Evolutionary conservation across 176 grass and related monocot species (phyloP), one percentile per base, ranked within the genome.

Genomic region (Calamus simplicifolius): DNA sequence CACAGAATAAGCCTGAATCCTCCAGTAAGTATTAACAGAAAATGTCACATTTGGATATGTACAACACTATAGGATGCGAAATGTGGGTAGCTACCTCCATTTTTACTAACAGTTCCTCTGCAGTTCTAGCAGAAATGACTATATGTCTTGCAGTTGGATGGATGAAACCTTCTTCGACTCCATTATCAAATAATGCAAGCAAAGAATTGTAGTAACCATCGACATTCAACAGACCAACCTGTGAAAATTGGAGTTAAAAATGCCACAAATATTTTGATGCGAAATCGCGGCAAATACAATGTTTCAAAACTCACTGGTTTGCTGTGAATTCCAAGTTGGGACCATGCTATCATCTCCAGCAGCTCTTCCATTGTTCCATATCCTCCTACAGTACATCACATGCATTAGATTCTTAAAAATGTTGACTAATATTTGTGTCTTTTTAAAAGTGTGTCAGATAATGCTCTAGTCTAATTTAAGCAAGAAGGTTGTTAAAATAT

Each of bases 311-410:
- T 88, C 51, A 97, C 92, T 69, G 92, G 78, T 74, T 97, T 97
- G 25, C 91, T 80, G 69, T 97, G 92, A 57, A 97, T 97, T 69
- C 92, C 92, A n/a, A 97, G 78, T 67, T 97, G 92, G 54, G 92
- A 85, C 92, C 92, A 97, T 73, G 92, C 85, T 58, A 88, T 97
- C 92, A 97, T 97, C 87, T 97, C 87, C 72, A 97, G 55, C 64
- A 97, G 64, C 72, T 91, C 87, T 61, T 97, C 93, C 93, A 98
- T 98, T 58, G 93, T 98, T 75, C 93, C 93, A 73, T 91, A 98
- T 48, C 91, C 91, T 71, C 91, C 91, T 96, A 69, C 29, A 54
- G 63, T 59, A 59, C 1, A 10, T 43, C 2, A 6, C 35, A 43
- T 43, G 35, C 10, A 43, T 43, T 13, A 43, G 1, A 43, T 12